phyloP scores from a whole-genome alignment of 2,329 filamentous ascomycete genomes.

The Monosporascus sp. region DNA sequence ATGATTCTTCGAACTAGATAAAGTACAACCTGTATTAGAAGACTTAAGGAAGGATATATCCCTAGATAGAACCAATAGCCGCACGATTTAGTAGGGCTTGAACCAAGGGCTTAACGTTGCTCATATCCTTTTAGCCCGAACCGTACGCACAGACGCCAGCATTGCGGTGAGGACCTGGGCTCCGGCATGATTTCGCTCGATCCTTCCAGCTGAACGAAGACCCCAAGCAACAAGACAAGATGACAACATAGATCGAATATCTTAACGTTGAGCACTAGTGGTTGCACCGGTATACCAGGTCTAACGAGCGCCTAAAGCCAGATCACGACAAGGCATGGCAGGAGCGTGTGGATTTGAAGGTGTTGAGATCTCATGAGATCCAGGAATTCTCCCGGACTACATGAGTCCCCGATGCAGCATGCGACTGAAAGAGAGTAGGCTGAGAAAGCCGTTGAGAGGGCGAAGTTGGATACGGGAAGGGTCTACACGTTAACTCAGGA shows the following conservation, averaged over 20 bases:
- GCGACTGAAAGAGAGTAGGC: slow-evolving; percentile 11
- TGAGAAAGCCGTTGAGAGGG: slow-evolving; percentile 10
- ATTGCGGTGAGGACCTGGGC: no score
- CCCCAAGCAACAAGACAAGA: slow-evolving; percentile 7
- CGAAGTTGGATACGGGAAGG: slow-evolving; percentile 5
- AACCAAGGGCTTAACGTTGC: no score
- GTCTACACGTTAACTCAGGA: neutral
- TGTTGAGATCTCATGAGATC: slow-evolving; percentile 23
- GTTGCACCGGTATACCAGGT: neutral
- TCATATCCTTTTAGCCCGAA: no score
- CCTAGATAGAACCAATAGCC: no score
- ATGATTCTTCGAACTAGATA: no score
- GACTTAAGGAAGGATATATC: no score
- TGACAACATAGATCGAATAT: slow-evolving; percentile 5
- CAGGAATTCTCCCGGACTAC: neutral
- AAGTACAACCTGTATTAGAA: no score
- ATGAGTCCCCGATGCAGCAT: slow-evolving; percentile 1
- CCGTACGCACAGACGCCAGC: no score
- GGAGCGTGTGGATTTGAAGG: slow-evolving; percentile 22
- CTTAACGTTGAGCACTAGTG: slow-evolving; percentile 3
- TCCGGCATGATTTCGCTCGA: slow-evolving; percentile 12
- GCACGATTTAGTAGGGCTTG: no score
- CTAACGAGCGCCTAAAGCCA: slow-evolving; percentile 15
- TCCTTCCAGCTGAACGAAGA: slow-evolving; percentile 19
- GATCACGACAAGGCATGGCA: slow-evolving; percentile 25